phyloP scores from a whole-genome alignment of 345 rosid species.

The Salix caprea region DNA sequence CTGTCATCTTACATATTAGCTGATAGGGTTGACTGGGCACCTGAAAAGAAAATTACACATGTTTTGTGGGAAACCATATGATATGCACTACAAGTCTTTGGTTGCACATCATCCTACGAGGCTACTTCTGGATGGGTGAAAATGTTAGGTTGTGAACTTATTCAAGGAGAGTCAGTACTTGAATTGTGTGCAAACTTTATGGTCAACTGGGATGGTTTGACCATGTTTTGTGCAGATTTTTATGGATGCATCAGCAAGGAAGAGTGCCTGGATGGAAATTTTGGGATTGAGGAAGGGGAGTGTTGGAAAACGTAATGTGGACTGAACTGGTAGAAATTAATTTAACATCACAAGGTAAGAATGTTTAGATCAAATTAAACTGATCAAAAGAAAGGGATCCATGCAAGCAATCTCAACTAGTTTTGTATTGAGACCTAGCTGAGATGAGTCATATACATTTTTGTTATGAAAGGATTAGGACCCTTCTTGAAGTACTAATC shows the following conservation, averaged over 20 bases:
- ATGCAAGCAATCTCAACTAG: background rate
- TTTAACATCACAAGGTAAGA: background rate
- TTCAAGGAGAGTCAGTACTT: background rate
- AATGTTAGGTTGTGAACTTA: background rate
- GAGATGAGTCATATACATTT: background rate
- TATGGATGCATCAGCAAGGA: background rate
- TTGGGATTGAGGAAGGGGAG: too few relatives aligned
- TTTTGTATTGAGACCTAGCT: background rate
- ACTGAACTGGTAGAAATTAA: background rate
- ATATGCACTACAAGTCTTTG: background rate
- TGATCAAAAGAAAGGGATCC: background rate
- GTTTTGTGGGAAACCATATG: background rate
- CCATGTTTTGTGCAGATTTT: too few relatives aligned
- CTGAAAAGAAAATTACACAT: slow-evolving; percentile 4
- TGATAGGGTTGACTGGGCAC: background rate
- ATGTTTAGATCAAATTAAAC: background rate
- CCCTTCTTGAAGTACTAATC: background rate
- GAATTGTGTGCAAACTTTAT: too few relatives aligned
- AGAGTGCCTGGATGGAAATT: background rate
- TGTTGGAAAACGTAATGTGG: background rate
- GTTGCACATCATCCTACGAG: background rate
- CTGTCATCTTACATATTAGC: background rate
- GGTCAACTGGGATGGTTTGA: too few relatives aligned
- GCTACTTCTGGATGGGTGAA: background rate
- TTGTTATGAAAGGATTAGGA: too few relatives aligned